Conservation (phyloP, 176 grass and related monocot genomes). For the Aechmea fasciata region DNA sequence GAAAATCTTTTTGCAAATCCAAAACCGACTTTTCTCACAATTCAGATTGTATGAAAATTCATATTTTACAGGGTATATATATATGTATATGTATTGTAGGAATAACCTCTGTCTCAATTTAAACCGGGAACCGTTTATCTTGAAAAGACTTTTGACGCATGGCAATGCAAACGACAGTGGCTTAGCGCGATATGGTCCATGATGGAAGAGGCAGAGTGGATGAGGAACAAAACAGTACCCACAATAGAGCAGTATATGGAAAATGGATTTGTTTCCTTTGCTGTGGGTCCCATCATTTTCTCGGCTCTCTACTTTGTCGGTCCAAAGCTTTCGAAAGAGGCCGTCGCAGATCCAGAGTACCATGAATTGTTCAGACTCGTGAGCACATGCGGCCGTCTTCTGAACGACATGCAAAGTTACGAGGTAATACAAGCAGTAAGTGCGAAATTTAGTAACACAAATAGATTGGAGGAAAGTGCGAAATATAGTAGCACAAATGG, state of each 20-base stretch:
- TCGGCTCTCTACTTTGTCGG: slow-evolving; percentile 55
- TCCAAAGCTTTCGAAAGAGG: slow-evolving; percentile 22
- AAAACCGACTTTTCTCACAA: not conserved
- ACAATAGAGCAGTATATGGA: slow-evolving; percentile 41
- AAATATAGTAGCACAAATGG: not conserved
- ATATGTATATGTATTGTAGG: not conserved
- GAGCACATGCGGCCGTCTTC: slow-evolving; percentile 50
- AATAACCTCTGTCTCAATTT: not conserved
- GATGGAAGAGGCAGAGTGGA: slow-evolving; percentile 60
- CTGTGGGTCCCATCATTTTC: slow-evolving; percentile 55
- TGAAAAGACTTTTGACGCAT: not conserved
- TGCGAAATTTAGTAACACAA: not conserved
- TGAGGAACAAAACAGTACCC: slow-evolving; percentile 27
- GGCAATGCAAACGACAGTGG: slow-evolving; percentile 31
- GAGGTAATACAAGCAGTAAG: slow-evolving; percentile 37
- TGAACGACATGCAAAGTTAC: slow-evolving; percentile 54
- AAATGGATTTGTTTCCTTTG: slow-evolving; percentile 47
- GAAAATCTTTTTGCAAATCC: not conserved
- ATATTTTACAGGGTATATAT: not conserved
- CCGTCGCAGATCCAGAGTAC: slow-evolving; percentile 35
- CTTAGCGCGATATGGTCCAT: slow-evolving; percentile 40
- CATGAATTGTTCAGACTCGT: slow-evolving; percentile 45
- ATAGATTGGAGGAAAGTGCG: not conserved
- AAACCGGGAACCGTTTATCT: not conserved
- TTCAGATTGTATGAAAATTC: not conserved